These are phyloP conservation scores for Ottelia alismoides DNA, from an alignment of 106 monocot genomes.

Conservation along the genomic window DNA sequence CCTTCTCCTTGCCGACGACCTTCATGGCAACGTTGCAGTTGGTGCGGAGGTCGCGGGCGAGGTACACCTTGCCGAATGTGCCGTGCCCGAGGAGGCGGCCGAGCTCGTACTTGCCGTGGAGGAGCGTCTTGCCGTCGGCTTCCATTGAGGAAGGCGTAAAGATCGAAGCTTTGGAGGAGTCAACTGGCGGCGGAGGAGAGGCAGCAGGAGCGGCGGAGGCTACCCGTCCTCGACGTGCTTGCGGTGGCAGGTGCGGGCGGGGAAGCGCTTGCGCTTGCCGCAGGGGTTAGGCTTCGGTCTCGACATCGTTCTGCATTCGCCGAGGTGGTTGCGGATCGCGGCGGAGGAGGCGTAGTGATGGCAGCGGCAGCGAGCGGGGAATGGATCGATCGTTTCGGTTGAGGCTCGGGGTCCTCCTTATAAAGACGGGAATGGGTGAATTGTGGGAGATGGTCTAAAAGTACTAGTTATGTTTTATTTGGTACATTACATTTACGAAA, in stretches of 20 bases:
- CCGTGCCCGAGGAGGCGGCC: constrained; percentile 53
- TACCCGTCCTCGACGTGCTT: constrained; percentile 56
- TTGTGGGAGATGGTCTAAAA: too few relatives aligned
- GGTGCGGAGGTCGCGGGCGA: constrained; percentile 26
- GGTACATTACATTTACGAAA: too few relatives aligned
- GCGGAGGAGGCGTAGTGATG: too few relatives aligned
- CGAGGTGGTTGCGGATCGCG: not conserved
- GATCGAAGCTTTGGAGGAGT: too few relatives aligned
- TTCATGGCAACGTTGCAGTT: constrained; percentile 34
- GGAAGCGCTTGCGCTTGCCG: constrained; percentile 11
- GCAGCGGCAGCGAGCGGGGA: too few relatives aligned
- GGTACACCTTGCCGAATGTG: constrained; percentile 37
- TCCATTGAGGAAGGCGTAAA: constrained; percentile 15
- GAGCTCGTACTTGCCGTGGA: constrained; percentile 61
- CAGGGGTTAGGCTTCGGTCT: constrained; percentile 13
- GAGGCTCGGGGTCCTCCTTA: too few relatives aligned
- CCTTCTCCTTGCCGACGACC: constrained; percentile 42
- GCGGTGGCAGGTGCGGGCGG: constrained; percentile 31
- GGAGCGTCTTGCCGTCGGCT: constrained; percentile 12
- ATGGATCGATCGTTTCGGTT: too few relatives aligned
- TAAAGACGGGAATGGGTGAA: too few relatives aligned
- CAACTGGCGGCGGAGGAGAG: not conserved
- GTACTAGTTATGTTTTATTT: too few relatives aligned
- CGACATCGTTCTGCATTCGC: constrained; percentile 26
- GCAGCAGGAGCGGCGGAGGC: not conserved